Base-by-base conservation (phyloP, 2,329 filamentous ascomycete species). In the Stagonosporopsis chrysanthemi region DNA sequence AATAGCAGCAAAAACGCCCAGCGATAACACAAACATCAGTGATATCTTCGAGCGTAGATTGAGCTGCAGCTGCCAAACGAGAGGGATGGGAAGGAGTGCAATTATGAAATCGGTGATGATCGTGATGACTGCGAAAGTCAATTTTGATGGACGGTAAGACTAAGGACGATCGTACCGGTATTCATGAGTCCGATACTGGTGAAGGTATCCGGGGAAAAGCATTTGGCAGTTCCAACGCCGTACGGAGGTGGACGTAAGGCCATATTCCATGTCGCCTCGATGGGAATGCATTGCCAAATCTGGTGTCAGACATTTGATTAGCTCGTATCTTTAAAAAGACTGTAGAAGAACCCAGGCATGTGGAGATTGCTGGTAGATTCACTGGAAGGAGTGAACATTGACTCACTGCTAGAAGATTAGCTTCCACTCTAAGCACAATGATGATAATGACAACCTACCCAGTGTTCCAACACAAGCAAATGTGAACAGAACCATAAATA, bases 271-370 rank as follows among this genome's bases (percentile, higher is more conserved):
- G 73, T 71, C 9, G 81, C 80, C 12, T 66, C 53, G 5, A 83
- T 71, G 0, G 81, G 81, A 23, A 76, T 54, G 60, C 82, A 84
- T 55, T 80, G 75, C 63, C 82, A 82, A 15, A 83, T 76, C 53
- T 56, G 15, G 22, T 15, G 17, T 5, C 14, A 14, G 17, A 22
- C 11, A 8, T 31, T 2, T 22, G 4, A 26, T 44, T n/a, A 44
- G 41, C 19, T 22, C n/a, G 8, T 17, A 17, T 9, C 5, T 6
- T 9, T 26, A 12, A 14, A 9, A 15, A 8, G 1, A 3, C 5
- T 2, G 24, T 15, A 15, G 4, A n/a, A 22, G 3, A 6, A 24
- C 0, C 24, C 6, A 17, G 8, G 36, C 1, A 14, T 24, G 3
- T 44, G 7, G 4, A 11, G n/a, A n/a, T 8, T 12, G 35, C 22